A percentile compares a stretch with the other conserved stretches of the same genome.
These are phyloP conservation scores for Malassezia vespertilionis DNA, from an alignment of 1,284 basidiomycete genomes.

Conservation along the genomic window DNA sequence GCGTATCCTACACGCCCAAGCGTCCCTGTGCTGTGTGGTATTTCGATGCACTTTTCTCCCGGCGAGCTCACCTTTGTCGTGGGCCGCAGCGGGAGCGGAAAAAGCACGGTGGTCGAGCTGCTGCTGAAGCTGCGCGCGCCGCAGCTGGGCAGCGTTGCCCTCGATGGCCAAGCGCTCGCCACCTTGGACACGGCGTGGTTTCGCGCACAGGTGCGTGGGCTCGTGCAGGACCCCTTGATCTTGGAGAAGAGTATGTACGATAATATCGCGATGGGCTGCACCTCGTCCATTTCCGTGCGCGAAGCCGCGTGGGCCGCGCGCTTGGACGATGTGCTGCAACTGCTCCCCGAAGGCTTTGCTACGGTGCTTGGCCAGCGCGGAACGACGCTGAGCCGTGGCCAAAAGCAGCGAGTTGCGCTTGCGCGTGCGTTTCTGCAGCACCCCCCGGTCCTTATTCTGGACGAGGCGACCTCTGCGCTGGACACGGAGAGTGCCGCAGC, in stretches of 20 bases:
- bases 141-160: slow-evolving; percentile 52
- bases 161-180: slow-evolving; percentile 70
- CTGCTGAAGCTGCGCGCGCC: slow-evolving; percentile 65
- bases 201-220: slow-evolving; percentile 61
- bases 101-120: slow-evolving; percentile 77
- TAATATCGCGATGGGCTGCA: slow-evolving; percentile 69
- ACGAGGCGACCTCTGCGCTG: slow-evolving; percentile 90
- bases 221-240: slow-evolving; percentile 65
- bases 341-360: slow-evolving; percentile 76
- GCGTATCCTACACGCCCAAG: slow-evolving; percentile 72
- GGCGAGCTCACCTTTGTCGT: slow-evolving; percentile 84
- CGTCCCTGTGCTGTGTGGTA: slow-evolving; percentile 56
- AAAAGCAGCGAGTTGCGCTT: slow-evolving; percentile 81
- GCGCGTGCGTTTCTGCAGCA: slow-evolving; percentile 77
- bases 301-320: slow-evolving; percentile 63
- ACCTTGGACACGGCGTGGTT: slow-evolving; percentile 65
- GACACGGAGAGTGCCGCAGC: slow-evolving; percentile 76
- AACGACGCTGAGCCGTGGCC: slow-evolving; percentile 74
- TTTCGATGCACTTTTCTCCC: slow-evolving; percentile 64
- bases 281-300: slow-evolving; percentile 31
- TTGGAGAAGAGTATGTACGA: slow-evolving; percentile 75
- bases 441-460: slow-evolving; percentile 80
- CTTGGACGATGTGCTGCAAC: slow-evolving; percentile 73
- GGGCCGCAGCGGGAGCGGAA: slow-evolving; percentile 79
- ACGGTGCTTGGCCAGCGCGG: slow-evolving; percentile 63